phyloP scores from a whole-genome alignment of 75 land plant genomes.

The Pinus tabuliformis region DNA sequence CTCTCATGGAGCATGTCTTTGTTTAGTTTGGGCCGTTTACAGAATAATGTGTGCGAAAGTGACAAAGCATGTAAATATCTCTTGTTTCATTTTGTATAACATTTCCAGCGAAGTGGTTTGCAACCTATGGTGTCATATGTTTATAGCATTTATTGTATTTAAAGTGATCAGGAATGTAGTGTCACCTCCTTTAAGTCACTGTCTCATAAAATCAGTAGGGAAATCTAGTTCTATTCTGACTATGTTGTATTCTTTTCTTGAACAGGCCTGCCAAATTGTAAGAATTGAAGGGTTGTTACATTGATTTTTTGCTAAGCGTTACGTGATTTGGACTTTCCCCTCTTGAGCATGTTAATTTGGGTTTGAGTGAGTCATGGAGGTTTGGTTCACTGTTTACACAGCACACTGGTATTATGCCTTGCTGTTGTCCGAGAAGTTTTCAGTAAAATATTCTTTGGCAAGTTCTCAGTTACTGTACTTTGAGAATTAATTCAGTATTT shows the following conservation, averaged over 20 bases:
- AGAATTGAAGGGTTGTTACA: conserved; percentile 8
- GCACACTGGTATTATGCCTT: not conserved
- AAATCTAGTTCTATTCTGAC: not conserved
- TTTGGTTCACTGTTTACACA: not conserved
- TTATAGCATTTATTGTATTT: conserved; percentile 12
- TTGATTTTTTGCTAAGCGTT: not conserved
- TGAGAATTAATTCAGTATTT: not conserved
- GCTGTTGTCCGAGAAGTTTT: not conserved
- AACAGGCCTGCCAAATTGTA: conserved; percentile 7
- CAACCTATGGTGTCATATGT: conserved; percentile 1
- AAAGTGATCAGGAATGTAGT: not conserved
- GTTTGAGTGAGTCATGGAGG: not conserved
- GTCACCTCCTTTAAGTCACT: not conserved
- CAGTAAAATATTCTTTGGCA: not conserved
- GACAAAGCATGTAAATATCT: conserved; percentile 9
- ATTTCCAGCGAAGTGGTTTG: conserved; percentile 4
- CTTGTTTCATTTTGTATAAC: conserved; percentile 9
- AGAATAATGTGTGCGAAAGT: conserved; percentile 7
- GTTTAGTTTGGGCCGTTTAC: not conserved
- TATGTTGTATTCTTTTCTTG: conserved; percentile 12
- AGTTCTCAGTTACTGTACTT: not conserved
- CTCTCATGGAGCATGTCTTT: conserved; percentile 5
- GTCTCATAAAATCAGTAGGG: not conserved
- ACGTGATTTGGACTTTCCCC: not conserved
- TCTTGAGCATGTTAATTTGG: not conserved